phyloP scores from a whole-genome alignment of 768 basidiomycete genomes.

The Tephrocybe sp. region DNA sequence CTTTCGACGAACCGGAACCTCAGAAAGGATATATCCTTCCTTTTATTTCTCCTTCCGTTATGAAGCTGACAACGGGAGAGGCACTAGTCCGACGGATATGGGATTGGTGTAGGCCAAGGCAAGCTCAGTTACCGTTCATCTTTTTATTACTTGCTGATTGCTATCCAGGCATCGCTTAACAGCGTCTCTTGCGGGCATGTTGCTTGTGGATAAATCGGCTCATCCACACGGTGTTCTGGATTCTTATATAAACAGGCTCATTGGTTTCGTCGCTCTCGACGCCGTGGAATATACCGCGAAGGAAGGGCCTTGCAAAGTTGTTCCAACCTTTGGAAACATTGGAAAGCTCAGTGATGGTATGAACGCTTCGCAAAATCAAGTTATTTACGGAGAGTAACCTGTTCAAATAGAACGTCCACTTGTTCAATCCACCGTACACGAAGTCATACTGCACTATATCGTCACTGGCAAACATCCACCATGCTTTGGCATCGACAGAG shows the following conservation, averaged over 20 bases:
- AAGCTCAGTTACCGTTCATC: neutral
- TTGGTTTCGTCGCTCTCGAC: neutral
- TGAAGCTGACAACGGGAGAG: neutral
- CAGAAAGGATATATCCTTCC: neutral
- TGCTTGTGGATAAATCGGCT: neutral
- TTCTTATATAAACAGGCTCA: neutral
- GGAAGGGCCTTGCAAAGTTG: neutral
- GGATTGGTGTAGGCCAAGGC: slow-evolving; percentile 1
- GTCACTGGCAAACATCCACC: too few relatives aligned
- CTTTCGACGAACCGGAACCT: neutral
- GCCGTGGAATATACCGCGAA: neutral
- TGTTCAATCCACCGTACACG: neutral
- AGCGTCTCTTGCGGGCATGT: neutral
- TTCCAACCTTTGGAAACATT: neutral
- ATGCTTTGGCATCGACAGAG: too few relatives aligned
- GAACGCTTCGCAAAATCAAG: neutral
- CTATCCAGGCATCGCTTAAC: neutral
- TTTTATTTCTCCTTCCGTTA: neutral
- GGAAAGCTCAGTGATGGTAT: neutral
- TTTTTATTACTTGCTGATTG: neutral
- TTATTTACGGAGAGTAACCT: too few relatives aligned
- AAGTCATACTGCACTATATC: too few relatives aligned
- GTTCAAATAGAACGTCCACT: neutral
- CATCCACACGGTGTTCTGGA: neutral
- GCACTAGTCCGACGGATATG: neutral